Evolutionary conservation across 768 basidiomycete genomes (phyloP), one percentile per base, ranked within the genome.

Genomic region (Leccinum boreale): DNA sequence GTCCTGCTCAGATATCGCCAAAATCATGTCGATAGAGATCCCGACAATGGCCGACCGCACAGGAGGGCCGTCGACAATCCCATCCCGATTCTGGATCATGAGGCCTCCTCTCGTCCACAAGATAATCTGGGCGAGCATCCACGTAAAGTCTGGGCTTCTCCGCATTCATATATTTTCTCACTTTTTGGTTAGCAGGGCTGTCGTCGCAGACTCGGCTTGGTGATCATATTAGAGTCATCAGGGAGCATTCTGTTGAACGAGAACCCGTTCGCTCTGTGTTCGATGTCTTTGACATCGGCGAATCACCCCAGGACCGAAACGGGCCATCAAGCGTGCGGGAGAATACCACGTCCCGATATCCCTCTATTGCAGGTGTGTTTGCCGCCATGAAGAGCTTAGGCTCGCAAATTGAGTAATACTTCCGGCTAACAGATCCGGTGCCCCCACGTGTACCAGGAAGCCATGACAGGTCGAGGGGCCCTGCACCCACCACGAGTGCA

Each of bases 231-330:
- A 55, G 70, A 46, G 64, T 70, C 17, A 39, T 68, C 42, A 52
- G 70, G 33, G 60, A 66, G 21, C 71, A 59, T 31, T 58, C 60
- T 6, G n/a, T 26, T 12, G 67, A 69, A 21, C 63, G 61, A 44
- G 70, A 62, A 26, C 50, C 65, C 2, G 62, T 61, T 17, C 69
- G 61, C 3, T 67, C 69, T 19, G 65, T 71, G 2, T 73, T 71
- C 23, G 67, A 71, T 51, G 62, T 73, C 50, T 71, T 72, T 52
- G 61, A 67, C 29, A 60, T 72, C 9, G 57, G 52, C 3, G 67
- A 67, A 23, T 58, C 64, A 10, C 50, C 63, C 23, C 67, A 61
- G n/a, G 62, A 65, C 14, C 53, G 57, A 46, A 59, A 48, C 28
- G 60, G 69, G 50, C 57, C 56, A 26, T 58, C 60, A 0, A 35